These are phyloP conservation scores for Brassica cretica DNA, from an alignment of 345 rosid species.

Conservation along the genomic window DNA sequence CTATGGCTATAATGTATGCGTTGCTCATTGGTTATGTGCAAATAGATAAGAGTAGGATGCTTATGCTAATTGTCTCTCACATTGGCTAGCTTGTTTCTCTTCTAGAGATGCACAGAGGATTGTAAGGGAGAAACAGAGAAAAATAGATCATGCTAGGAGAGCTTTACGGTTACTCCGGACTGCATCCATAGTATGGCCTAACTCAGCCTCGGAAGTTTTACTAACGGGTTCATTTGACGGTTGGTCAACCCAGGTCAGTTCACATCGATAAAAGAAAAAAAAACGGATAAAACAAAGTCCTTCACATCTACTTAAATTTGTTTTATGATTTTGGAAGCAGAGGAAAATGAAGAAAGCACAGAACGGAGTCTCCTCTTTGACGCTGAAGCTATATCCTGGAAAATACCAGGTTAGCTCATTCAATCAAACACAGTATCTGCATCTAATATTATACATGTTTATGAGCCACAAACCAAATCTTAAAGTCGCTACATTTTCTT, in stretches of 20 bases:
- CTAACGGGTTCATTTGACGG: slow-evolving; percentile 92
- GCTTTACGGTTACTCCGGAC: slow-evolving; percentile 64
- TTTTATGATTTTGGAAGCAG: slow-evolving; percentile 43
- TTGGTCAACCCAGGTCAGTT: slow-evolving; percentile 82
- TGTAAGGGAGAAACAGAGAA: slow-evolving; percentile 75
- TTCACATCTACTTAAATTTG: slow-evolving; percentile 16
- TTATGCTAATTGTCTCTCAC: slow-evolving; percentile 7
- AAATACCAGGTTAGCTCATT: slow-evolving; percentile 67
- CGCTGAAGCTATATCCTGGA: slow-evolving; percentile 81
- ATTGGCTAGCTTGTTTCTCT: slow-evolving; percentile 11
- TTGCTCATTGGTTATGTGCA: slow-evolving; percentile 5
- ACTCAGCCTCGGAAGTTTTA: slow-evolving; percentile 79
- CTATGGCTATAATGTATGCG: slow-evolving; percentile 67
- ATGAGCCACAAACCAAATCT: slow-evolving; percentile 5
- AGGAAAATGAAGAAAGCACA: slow-evolving; percentile 87
- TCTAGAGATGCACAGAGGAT: slow-evolving; percentile 71
- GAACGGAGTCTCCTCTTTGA: slow-evolving; percentile 61
- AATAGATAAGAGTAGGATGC: background rate
- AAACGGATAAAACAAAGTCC: background rate
- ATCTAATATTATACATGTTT: background rate
- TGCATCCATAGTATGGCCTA: slow-evolving; percentile 81
- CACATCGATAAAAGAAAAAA: background rate
- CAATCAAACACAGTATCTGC: background rate
- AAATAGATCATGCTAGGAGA: slow-evolving; percentile 61
- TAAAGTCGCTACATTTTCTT: slow-evolving; percentile 7